Conservation (phyloP, 306 rosid genomes). For the Casuarina equisetifolia region DNA sequence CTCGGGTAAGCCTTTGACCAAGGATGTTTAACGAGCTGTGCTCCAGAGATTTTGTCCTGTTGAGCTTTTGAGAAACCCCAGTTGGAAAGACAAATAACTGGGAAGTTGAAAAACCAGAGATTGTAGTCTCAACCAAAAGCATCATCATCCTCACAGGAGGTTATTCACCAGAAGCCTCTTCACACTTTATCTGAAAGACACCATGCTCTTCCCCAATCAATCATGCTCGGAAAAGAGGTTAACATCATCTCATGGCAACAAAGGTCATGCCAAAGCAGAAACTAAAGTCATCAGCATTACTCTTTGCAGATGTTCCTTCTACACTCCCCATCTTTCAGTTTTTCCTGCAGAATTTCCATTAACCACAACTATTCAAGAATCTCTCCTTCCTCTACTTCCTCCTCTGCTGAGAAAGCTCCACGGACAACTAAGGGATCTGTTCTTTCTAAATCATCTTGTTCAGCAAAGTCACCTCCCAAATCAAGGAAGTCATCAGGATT, state of each 20-base stretch:
- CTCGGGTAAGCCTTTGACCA: not conserved
- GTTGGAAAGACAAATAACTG: not conserved
- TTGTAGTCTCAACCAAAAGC: not conserved
- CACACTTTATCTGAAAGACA: not conserved
- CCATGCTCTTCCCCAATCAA: not conserved
- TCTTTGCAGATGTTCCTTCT: not conserved
- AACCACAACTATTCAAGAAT: conserved; percentile 45
- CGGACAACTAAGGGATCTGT: conserved; percentile 21
- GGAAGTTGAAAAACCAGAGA: not conserved
- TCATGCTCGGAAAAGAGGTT: not conserved
- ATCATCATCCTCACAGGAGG: not conserved
- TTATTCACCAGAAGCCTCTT: not conserved
- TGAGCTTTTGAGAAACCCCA: not conserved
- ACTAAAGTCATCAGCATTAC: not conserved
- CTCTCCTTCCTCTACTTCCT: conserved; percentile 87
- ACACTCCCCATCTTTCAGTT: conserved; percentile 1
- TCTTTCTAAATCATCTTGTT: conserved; percentile 32
- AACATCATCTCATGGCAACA: not conserved
- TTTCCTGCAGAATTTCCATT: not conserved
- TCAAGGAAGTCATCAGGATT: conserved; percentile 60
- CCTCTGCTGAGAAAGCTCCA: conserved; percentile 32
- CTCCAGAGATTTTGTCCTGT: not conserved
- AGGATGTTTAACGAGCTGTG: not conserved
- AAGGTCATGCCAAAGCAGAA: not conserved
- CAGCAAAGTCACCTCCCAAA: conserved; percentile 46